Evolutionary conservation across 2,329 filamentous ascomycete species (phyloP).

Genomic region (Cercospora citrullina): DNA sequence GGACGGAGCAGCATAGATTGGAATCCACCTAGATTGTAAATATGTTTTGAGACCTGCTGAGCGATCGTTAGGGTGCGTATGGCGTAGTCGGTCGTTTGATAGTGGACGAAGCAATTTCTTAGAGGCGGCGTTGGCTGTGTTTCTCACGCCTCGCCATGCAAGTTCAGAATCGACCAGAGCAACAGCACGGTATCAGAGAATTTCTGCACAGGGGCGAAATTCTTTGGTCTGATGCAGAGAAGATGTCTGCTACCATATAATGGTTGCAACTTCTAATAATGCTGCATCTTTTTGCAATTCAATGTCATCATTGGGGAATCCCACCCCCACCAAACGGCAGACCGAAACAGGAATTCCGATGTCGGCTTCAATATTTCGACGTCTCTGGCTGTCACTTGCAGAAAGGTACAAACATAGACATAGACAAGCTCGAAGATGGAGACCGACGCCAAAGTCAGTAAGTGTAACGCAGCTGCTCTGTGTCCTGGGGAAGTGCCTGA

Average conservation of each 20-base stretch:
- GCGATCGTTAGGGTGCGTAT: neutral
- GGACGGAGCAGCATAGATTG: conserved; percentile 14
- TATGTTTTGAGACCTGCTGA: neutral
- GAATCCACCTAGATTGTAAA: neutral
- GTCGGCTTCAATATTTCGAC: conserved; percentile 9
- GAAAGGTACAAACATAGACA: conserved; percentile 11
- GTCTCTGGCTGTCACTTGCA: neutral
- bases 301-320: neutral
- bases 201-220: neutral
- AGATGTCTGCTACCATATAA: neutral
- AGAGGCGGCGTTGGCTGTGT: neutral
- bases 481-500: too few species aligned
- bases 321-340: neutral
- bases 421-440: conserved; percentile 58
- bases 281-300: neutral
- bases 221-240: neutral
- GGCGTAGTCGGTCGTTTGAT: neutral
- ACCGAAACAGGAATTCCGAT: conserved; percentile 2
- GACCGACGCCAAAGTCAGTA: conserved; percentile 68
- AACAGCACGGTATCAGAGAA: neutral
- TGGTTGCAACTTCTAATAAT: neutral
- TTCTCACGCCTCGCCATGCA: neutral
- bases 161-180: neutral
- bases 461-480: too few species aligned
- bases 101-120: neutral